Conservation (phyloP, 2,329 filamentous ascomycete genomes). For the Orbilia brochopaga region DNA sequence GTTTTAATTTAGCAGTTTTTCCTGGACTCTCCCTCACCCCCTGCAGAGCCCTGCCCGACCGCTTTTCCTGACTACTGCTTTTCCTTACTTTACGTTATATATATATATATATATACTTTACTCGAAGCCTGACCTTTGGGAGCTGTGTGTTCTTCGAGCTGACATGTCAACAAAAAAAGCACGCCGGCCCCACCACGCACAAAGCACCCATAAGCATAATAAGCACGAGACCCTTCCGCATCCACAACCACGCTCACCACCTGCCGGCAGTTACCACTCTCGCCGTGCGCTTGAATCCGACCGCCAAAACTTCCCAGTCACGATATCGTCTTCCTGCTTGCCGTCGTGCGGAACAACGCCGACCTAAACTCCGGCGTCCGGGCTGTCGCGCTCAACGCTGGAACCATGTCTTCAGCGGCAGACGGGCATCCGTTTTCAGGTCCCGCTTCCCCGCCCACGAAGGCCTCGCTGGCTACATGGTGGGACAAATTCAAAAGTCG, state of each 20-base stretch:
- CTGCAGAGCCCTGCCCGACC: neutral
- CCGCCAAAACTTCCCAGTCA: neutral
- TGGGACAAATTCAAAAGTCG: constrained; percentile 90
- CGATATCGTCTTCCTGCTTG: neutral
- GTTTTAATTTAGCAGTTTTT: neutral
- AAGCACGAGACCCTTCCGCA: constrained; percentile 18
- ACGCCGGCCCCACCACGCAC: constrained; percentile 46
- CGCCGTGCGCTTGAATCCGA: neutral
- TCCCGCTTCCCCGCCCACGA: constrained; percentile 75
- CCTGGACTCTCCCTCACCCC: constrained; percentile 3
- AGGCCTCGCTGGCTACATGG: constrained; percentile 90
- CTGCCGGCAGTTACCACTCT: neutral
- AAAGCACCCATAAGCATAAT: neutral
- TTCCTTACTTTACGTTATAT: constrained; percentile 18
- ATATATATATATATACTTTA: too few relatives aligned
- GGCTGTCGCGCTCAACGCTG: constrained; percentile 24
- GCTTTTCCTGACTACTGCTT: neutral
- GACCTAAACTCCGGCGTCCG: constrained; percentile 9
- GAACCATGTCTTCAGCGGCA: constrained; percentile 44
- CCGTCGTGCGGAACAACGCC: neutral
- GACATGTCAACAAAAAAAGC: constrained; percentile 56
- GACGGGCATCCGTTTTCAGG: constrained; percentile 56
- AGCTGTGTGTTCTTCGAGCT: constrained; percentile 48
- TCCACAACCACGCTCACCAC: constrained; percentile 3
- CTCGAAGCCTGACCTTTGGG: constrained; percentile 16